A percentile compares a stretch with the other conserved stretches of the same genome.
Evolutionary conservation across 2,329 filamentous ascomycete species (phyloP).

Genomic region (Chaetomium olivaceum): DNA sequence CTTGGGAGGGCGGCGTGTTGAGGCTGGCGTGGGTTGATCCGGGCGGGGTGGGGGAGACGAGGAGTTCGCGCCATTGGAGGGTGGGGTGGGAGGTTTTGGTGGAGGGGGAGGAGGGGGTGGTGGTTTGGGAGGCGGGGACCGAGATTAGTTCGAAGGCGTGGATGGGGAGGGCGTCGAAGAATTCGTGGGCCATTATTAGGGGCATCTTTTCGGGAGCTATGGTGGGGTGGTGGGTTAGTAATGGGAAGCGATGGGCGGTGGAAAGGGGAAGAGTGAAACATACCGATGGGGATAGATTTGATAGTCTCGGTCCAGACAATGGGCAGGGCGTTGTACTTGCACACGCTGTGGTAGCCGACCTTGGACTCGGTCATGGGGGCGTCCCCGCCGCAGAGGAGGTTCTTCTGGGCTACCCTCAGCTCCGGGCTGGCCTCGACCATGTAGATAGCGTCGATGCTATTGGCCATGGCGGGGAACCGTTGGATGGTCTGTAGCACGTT

Average conservation of each 20-base stretch:
- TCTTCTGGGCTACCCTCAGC: conserved; percentile 74
- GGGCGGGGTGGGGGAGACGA: conserved; percentile 68
- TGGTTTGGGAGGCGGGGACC: conserved; percentile 39
- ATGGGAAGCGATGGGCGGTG: conserved; percentile 2
- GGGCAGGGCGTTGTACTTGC: conserved; percentile 73
- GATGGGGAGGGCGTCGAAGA: conserved; percentile 97
- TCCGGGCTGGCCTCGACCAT: conserved; percentile 90
- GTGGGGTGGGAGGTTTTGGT: conserved; percentile 41
- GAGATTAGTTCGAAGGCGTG: conserved; percentile 84
- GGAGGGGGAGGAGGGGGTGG: conserved; percentile 43
- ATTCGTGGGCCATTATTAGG: conserved; percentile 95
- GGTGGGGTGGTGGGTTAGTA: conserved; percentile 13
- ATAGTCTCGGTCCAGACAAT: conserved; percentile 91
- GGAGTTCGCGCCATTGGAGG: conserved; percentile 77
- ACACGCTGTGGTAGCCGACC: conserved; percentile 70
- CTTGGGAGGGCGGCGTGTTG: conserved; percentile 53
- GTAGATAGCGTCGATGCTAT: conserved; percentile 82
- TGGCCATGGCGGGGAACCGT: conserved; percentile 76
- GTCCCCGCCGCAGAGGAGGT: conserved; percentile 74
- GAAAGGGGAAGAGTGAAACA: conserved; percentile 32
- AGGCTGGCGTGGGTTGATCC: conserved; percentile 55
- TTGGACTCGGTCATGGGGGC: conserved; percentile 68
- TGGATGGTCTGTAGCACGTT: conserved; percentile 65
- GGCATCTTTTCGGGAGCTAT: conserved; percentile 70
- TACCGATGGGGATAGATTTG: conserved; percentile 73